Conservation (phyloP, 2,329 filamentous ascomycete species). For the Macrophomina tecta region DNA sequence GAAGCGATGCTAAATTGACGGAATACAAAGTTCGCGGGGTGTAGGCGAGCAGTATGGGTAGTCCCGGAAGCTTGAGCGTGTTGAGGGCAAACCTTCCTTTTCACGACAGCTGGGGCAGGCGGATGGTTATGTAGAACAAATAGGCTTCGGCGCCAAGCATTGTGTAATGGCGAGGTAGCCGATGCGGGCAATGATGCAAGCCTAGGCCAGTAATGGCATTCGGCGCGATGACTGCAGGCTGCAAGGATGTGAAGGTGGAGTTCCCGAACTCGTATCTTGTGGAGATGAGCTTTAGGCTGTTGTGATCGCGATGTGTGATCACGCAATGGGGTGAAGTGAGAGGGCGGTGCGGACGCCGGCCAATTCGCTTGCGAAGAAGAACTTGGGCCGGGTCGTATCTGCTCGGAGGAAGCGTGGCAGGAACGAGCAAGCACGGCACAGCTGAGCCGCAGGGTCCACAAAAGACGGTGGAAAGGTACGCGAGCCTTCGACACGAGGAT, state of each 20-base stretch:
- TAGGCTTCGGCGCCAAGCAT: slow-evolving; percentile 25
- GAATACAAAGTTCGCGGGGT: background rate
- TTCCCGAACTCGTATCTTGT: background rate
- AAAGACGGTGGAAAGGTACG: slow-evolving; percentile 5
- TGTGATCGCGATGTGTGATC: slow-evolving; percentile 25
- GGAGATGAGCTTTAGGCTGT: slow-evolving; percentile 12
- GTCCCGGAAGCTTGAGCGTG: background rate
- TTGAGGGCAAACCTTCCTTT: background rate
- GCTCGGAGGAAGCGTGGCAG: background rate
- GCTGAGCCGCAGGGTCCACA: slow-evolving; percentile 18
- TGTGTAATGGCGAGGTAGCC: slow-evolving; percentile 18
- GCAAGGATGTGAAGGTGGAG: background rate
- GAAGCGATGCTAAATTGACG: background rate
- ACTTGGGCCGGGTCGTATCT: slow-evolving; percentile 23
- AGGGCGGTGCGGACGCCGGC: background rate
- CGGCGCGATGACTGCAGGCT: background rate
- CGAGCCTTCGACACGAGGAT: background rate
- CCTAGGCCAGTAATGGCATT: background rate
- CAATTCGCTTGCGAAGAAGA: slow-evolving; percentile 4
- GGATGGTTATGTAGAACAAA: slow-evolving; percentile 25
- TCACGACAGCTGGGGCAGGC: background rate
- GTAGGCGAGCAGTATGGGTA: background rate
- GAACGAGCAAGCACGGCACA: slow-evolving; percentile 2
- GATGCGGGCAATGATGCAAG: slow-evolving; percentile 18
- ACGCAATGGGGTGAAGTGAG: slow-evolving; percentile 19